phyloP scores from a whole-genome alignment of 2,329 filamentous ascomycete species.

The Botrytis cinerea region DNA sequence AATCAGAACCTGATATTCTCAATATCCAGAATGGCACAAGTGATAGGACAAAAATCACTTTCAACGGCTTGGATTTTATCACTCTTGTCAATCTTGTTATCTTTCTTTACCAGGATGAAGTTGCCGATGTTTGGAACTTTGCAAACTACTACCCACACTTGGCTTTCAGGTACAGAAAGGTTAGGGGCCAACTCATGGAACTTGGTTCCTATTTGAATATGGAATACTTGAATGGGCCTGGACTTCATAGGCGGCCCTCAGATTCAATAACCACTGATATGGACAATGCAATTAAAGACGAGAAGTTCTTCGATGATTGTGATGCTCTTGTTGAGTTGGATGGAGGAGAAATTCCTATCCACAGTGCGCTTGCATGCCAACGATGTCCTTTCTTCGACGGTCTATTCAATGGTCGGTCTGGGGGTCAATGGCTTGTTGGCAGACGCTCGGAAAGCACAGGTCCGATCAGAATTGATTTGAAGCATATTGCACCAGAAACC shows the following conservation, averaged over 20 bases:
- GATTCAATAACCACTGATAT: conserved; percentile 70
- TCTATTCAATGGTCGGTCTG: conserved; percentile 84
- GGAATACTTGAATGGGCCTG: conserved; percentile 67
- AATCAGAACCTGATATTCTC: conserved; percentile 54
- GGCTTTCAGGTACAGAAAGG: conserved; percentile 73
- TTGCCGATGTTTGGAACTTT: conserved; percentile 86
- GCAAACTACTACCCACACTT: conserved; percentile 61
- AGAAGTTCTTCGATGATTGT: conserved; percentile 72
- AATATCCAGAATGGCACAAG: conserved; percentile 53
- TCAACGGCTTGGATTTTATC: conserved; percentile 73
- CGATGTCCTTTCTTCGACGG: conserved; percentile 91
- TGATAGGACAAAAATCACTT: conserved; percentile 58
- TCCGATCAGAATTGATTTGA: conserved; percentile 73
- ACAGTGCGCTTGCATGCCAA: conserved; percentile 77
- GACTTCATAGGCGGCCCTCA: conserved; percentile 69
- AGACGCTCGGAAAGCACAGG: conserved; percentile 58
- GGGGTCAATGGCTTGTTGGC: conserved; percentile 78
- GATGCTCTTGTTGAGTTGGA: conserved; percentile 80
- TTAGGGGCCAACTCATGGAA: conserved; percentile 85
- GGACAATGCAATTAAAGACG: conserved; percentile 65
- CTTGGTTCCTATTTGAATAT: conserved; percentile 73
- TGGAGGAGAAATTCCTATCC: conserved; percentile 69
- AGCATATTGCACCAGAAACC: conserved; percentile 71
- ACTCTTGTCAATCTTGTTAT: conserved; percentile 77
- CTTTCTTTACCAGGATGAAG: conserved; percentile 76